Percentiles rank a stretch among this genome's conserved stretches.
phyloP scores from a whole-genome alignment of 2,329 filamentous ascomycete genomes.

The Alternaria infectoria region DNA sequence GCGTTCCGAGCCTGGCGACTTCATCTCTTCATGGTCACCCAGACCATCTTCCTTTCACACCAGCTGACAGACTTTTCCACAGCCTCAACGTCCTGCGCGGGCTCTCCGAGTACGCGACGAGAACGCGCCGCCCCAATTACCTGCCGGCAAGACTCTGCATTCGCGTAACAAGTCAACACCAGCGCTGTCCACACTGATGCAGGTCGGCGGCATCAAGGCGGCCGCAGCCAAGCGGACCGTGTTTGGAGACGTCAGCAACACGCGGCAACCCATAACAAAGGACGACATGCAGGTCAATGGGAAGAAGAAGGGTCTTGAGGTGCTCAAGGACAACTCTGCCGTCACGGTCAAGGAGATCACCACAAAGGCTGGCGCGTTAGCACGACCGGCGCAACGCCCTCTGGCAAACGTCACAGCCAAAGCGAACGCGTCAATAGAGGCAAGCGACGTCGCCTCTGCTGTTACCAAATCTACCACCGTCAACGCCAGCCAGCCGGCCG shows the following conservation, averaged over 20 bases:
- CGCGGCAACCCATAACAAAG: conserved; percentile 51
- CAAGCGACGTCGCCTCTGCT: conserved; percentile 23
- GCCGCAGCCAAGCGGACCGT: conserved; percentile 75
- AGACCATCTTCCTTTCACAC: conserved; percentile 2
- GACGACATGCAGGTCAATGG: conserved; percentile 63
- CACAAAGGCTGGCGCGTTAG: conserved; percentile 54
- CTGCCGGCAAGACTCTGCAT: conserved; percentile 64
- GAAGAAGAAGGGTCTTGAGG: conserved; percentile 47
- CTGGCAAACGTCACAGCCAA: conserved; percentile 41
- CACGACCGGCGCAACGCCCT: conserved; percentile 69
- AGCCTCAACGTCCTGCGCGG: conserved; percentile 74
- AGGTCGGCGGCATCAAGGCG: conserved; percentile 65
- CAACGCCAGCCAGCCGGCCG: conserved; percentile 39
- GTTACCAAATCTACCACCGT: conserved; percentile 30
- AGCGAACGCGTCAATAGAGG: conserved; percentile 21
- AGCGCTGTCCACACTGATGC: conserved; percentile 63
- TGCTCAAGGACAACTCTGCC: conserved; percentile 40
- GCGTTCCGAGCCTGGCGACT: conserved; percentile 3
- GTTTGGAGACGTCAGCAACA: conserved; percentile 84
- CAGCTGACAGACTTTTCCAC: conserved; percentile 28
- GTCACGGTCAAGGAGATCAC: conserved; percentile 44
- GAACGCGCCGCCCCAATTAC: conserved; percentile 60
- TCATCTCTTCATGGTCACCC: conserved; percentile 10
- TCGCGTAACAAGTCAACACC: conserved; percentile 81
- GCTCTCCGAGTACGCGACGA: conserved; percentile 71